Percentiles rank a stretch among this genome's conserved stretches.
Evolutionary conservation across 1,284 basidiomycete species (phyloP).

Genomic region (Puccinia triticina): DNA sequence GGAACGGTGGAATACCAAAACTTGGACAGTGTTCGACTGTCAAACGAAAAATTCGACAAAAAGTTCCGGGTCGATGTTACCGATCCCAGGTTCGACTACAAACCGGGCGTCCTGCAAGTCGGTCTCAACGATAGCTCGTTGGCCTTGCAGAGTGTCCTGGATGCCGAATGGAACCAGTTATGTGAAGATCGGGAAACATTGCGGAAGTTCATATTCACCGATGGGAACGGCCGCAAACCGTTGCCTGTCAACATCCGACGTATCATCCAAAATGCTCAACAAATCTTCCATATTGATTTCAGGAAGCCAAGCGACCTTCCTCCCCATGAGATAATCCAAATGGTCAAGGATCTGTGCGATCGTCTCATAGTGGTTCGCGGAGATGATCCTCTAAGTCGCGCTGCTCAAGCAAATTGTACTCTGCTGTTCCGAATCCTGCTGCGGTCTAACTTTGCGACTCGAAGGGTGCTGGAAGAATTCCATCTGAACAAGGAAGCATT

Average conservation of each 20-base stretch:
- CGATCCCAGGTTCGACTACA: constrained; percentile 66
- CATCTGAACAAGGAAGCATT: constrained; percentile 89
- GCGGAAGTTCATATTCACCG: constrained; percentile 78
- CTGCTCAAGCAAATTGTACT: constrained; percentile 87
- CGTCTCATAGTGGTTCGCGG: constrained; percentile 84
- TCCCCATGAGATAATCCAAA: constrained; percentile 81
- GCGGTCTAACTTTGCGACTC: constrained; percentile 79
- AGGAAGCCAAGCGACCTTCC: constrained; percentile 90
- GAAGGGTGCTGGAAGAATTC: constrained; percentile 80
- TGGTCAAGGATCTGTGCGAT: constrained; percentile 71
- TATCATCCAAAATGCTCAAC: constrained; percentile 91
- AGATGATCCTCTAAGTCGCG: constrained; percentile 71
- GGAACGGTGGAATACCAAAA: constrained; percentile 95
- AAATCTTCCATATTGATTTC: constrained; percentile 95
- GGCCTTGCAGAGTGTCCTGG: constrained; percentile 79
- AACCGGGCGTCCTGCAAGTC: constrained; percentile 77
- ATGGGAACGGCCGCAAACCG: constrained; percentile 71
- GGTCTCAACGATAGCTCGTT: constrained; percentile 88
- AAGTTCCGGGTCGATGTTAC: constrained; percentile 92
- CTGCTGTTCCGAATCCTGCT: constrained; percentile 90
- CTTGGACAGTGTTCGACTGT: constrained; percentile 83
- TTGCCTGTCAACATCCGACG: constrained; percentile 92
- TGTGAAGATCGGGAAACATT: constrained; percentile 74
- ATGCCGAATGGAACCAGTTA: constrained; percentile 82
- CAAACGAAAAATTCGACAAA: constrained; percentile 80